Base-by-base conservation (phyloP, 2,329 filamentous ascomycete species). In the Incumbomyces delicatus region DNA sequence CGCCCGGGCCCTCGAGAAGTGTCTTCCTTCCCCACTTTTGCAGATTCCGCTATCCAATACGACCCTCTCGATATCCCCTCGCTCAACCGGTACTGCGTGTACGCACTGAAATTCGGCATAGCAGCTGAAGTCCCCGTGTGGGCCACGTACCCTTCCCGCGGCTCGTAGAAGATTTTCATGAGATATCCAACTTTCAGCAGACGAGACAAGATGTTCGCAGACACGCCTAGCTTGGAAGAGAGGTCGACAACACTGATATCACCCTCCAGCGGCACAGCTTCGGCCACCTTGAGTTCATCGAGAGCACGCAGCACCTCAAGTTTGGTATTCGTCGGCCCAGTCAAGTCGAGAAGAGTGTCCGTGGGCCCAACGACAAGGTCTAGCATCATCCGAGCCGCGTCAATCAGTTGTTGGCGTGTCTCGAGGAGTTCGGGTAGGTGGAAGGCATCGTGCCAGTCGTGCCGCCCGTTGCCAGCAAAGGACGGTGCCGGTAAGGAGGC, bases 81-180 rank as follows among this genome's bases (percentile, higher is more conserved):
- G 13, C 14, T 18, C 16, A 17, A 18, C 33, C 41, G 10, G 22
- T 34, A 30, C 30, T 32, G 33, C 2, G 33, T 44, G 17, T 44
- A 44, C 13, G 41, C 27, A 12, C 27, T 33, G 29, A 35, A 44
- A 17, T 18, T 16, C 33, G 41, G 41, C 27, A 44, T 44, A 27
- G 41, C 41, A 14, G 41, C 41, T 10, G 29, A 34, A 30, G 34
- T 17, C 13, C 22, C 22, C 8, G 41, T 44, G 16, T 44, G 41
- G 8, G 41, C 41, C 3, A 44, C 30, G 3, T 29, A 18, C 18
- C 41, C 41, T 6, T 14, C 14, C 3, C 14, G 14, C 16, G 41
- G 30, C 31, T 35, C 29, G 8, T 35, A 27, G 41, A 44, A 44
- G 13, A 44, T 33, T 18, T 30, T 30, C 41, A 44, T 44, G 22